phyloP scores from a whole-genome alignment of 2,329 filamentous ascomycete genomes.

The Epichloe sp. region DNA sequence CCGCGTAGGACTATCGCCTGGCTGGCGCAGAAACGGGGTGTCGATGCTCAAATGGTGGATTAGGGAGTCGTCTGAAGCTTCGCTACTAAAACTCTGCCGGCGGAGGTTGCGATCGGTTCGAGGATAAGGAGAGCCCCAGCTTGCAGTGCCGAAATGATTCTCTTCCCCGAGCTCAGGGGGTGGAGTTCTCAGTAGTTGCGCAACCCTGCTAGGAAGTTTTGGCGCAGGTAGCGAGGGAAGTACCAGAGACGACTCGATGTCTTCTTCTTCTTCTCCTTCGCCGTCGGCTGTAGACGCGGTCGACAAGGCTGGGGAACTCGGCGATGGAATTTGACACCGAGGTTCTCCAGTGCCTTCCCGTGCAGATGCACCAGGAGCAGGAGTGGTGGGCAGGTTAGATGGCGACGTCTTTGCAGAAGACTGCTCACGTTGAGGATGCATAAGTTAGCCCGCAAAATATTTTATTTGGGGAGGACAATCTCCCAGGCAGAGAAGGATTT shows the following conservation, averaged over 20 bases:
- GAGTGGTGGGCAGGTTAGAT: slow-evolving; percentile 31
- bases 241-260: slow-evolving; percentile 41
- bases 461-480: neutral
- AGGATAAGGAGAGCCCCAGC: slow-evolving; percentile 87
- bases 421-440: slow-evolving; percentile 14
- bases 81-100: slow-evolving; percentile 42
- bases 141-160: slow-evolving; percentile 52
- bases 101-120: slow-evolving; percentile 42
- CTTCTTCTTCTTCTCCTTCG: slow-evolving; percentile 35
- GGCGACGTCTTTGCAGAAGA: slow-evolving; percentile 42
- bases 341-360: slow-evolving; percentile 38
- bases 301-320: slow-evolving; percentile 46
- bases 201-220: slow-evolving; percentile 41
- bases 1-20: slow-evolving; percentile 24
- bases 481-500: neutral
- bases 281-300: slow-evolving; percentile 48
- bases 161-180: slow-evolving; percentile 21
- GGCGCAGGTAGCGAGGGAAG: slow-evolving; percentile 47
- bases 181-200: slow-evolving; percentile 42
- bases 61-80: slow-evolving; percentile 44
- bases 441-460: slow-evolving; percentile 13
- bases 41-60: slow-evolving; percentile 48
- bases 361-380: slow-evolving; percentile 48
- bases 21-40: slow-evolving; percentile 48
- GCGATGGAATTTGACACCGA: slow-evolving; percentile 24